Conservation (phyloP, 129 eudicot genomes). For the Flaveria robusta region DNA sequence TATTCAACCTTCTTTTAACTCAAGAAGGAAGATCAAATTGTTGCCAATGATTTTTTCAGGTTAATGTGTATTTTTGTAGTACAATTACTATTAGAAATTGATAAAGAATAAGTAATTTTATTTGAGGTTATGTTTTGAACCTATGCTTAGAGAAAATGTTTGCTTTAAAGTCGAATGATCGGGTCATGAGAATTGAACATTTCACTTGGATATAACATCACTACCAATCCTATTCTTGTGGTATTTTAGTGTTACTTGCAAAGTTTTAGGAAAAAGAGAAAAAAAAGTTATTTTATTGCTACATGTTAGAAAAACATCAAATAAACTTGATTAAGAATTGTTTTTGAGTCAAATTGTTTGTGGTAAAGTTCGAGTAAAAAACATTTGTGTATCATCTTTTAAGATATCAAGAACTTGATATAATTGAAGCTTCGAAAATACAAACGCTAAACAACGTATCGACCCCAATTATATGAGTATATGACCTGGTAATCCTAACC, state of each 20-base stretch:
- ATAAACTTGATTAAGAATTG: too few species aligned
- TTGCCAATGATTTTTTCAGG: background rate
- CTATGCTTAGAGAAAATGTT: slow-evolving; percentile 17
- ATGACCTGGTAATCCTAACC: too few species aligned
- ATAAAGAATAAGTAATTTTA: background rate
- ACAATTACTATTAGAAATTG: background rate
- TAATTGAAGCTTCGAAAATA: too few species aligned
- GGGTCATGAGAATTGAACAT: slow-evolving; percentile 36
- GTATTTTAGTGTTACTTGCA: slow-evolving; percentile 12
- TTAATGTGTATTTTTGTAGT: slow-evolving; percentile 6
- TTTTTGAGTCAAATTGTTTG: too few species aligned
- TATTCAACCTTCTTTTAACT: background rate
- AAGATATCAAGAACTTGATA: too few species aligned
- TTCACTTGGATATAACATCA: slow-evolving; percentile 34
- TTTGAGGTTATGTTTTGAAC: slow-evolving; percentile 5
- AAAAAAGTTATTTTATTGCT: too few species aligned
- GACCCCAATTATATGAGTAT: too few species aligned
- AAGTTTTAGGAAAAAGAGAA: background rate
- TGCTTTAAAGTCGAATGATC: slow-evolving; percentile 23
- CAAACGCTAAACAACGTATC: too few species aligned
- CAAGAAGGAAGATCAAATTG: background rate
- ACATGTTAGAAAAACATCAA: too few species aligned
- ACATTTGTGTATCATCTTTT: too few species aligned
- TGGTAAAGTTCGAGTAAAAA: too few species aligned
- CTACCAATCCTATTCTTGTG: slow-evolving; percentile 33